phyloP scores from a whole-genome alignment of 1,284 basidiomycete species.

The Marasmius tenuissimus region DNA sequence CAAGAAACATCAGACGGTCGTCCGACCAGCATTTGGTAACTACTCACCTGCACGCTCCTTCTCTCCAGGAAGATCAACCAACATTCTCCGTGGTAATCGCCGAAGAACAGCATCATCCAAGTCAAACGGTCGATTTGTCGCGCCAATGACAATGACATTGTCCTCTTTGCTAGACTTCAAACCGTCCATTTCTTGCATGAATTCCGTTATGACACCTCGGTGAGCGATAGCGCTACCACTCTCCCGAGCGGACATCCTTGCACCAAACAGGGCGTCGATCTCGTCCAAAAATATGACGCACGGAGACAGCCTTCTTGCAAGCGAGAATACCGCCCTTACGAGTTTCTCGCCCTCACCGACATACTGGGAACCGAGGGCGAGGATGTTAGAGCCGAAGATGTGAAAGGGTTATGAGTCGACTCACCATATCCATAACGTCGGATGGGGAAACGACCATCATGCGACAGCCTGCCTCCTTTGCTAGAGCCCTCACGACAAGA shows the following conservation, averaged over 20 bases:
- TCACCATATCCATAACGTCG: slow-evolving; percentile 88
- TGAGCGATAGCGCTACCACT: slow-evolving; percentile 83
- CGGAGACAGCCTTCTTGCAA: slow-evolving; percentile 86
- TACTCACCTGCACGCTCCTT: slow-evolving; percentile 76
- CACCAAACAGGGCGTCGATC: slow-evolving; percentile 92
- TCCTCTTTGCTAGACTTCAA: slow-evolving; percentile 78
- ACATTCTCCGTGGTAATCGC: slow-evolving; percentile 77
- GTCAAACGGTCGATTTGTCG: slow-evolving; percentile 89
- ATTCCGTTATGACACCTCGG: slow-evolving; percentile 85
- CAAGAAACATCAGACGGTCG: slow-evolving; percentile 9
- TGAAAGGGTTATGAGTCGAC: slow-evolving; percentile 13
- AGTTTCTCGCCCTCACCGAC: slow-evolving; percentile 96
- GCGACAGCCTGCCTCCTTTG: slow-evolving; percentile 86
- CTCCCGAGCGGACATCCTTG: slow-evolving; percentile 79
- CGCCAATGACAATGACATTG: slow-evolving; percentile 91
- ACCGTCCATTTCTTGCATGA: slow-evolving; percentile 99
- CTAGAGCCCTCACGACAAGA: slow-evolving; percentile 85
- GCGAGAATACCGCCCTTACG: slow-evolving; percentile 86
- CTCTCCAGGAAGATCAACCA: slow-evolving; percentile 84
- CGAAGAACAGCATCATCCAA: slow-evolving; percentile 85
- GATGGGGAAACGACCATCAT: slow-evolving; percentile 86
- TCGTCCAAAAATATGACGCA: slow-evolving; percentile 97
- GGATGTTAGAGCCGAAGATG: background rate
- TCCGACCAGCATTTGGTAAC: background rate
- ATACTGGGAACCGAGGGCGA: slow-evolving; percentile 54